These are phyloP conservation scores for Syzygium jambos DNA, from an alignment of 345 rosid species.

Conservation along the genomic window DNA sequence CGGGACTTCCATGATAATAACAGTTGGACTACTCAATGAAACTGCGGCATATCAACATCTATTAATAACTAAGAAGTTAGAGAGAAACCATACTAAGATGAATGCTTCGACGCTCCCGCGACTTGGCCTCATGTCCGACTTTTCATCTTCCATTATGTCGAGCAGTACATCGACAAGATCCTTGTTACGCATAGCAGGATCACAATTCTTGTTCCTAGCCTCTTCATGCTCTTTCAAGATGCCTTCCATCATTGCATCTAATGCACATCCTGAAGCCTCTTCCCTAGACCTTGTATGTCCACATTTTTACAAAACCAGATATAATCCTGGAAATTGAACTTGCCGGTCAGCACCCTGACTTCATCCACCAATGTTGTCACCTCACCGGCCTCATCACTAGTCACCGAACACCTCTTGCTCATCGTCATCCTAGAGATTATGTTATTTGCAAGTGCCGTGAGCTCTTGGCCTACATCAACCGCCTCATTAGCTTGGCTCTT, in stretches of 20 bases:
- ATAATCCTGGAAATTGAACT: neutral
- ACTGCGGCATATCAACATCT: neutral
- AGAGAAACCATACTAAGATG: neutral
- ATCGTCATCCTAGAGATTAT: conserved; percentile 2
- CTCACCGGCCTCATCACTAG: neutral
- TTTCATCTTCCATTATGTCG: neutral
- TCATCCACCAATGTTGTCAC: conserved; percentile 6
- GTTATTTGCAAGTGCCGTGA: neutral
- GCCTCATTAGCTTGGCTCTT: neutral
- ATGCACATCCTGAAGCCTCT: conserved; percentile 3
- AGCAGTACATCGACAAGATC: conserved; percentile 1
- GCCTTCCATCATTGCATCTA: neutral
- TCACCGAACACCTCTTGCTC: neutral
- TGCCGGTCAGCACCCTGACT: neutral
- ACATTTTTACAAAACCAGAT: neutral
- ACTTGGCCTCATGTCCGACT: neutral
- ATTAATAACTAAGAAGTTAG: neutral
- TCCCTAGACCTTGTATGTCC: neutral
- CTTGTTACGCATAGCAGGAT: too few relatives aligned
- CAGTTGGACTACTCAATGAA: neutral
- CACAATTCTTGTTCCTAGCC: neutral
- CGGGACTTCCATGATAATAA: neutral
- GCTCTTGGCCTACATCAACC: neutral
- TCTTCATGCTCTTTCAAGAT: conserved; percentile 3
- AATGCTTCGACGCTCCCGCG: neutral